Evolutionary conservation across 345 rosid species (phyloP), one percentile per base, ranked within the genome.

Genomic region (Euphorbia peplus): DNA sequence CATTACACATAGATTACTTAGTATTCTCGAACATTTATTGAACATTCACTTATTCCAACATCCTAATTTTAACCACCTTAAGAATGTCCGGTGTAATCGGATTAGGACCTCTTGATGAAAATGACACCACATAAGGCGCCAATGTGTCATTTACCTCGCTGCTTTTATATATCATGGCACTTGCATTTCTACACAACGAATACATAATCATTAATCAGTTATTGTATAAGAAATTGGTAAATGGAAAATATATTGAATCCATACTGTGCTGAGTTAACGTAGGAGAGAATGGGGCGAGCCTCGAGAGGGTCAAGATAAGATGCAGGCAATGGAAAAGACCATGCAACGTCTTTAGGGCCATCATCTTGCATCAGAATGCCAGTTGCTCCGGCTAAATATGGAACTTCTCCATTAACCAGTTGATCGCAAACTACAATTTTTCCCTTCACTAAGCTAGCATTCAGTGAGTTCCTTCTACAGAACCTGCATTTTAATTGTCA

Each of bases 31-130:
- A 32, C 37, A 32, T 32, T n/a, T n/a, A n/a, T n/a, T n/a, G n/a
- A n/a, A 8, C 42, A 39, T 39, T 39, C 42, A 39, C 9, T 39
- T 8, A 39, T n/a, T 48, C 4, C 9, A 63, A 28, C 3, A 15
- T 26, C 21, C 2, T 11, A 14, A 19, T 39, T 24, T 24, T 5
- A 58, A 24, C 51, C 57, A 82, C 86, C 87, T 87, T 84, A 53
- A 87, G 81, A 64, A 81, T 68, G 50, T 83, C 83, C 26, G 73
- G 69, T 62, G 84, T 73, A 62, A 83, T 18, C 47, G 61, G 39
- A 73, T 81, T 83, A 21, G 91, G 89, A 21, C 91, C 87, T 67
- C 88, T 81, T 3, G 86, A 85, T 8, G 89, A 85, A 59, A 77
- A 85, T 0, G 79, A 73, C 48, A 73, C 75, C 22, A 83, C 70